Percentiles rank a stretch among this genome's conserved stretches.
Evolutionary conservation across 1,284 basidiomycete species (phyloP).

Genomic region (Pseudozyma sp.): DNA sequence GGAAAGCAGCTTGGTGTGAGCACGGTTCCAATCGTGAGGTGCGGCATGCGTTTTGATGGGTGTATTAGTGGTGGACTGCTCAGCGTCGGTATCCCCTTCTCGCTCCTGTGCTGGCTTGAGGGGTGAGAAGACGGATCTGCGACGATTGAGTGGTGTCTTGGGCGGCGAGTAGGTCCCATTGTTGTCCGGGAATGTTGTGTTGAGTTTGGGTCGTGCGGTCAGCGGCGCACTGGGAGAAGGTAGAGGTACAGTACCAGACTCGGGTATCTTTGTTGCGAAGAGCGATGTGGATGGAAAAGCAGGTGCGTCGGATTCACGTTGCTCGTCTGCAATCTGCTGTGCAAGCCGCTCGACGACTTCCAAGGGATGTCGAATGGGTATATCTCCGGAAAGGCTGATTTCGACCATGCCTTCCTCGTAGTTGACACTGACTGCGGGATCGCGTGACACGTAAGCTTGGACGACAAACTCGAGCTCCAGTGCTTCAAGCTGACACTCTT

Average conservation of each 20-base stretch:
- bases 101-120: slow-evolving; percentile 45
- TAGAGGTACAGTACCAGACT: slow-evolving; percentile 26
- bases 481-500: slow-evolving; percentile 45
- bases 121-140: slow-evolving; percentile 41
- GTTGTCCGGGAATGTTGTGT: background rate
- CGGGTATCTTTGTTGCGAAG: slow-evolving; percentile 29
- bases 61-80: slow-evolving; percentile 31
- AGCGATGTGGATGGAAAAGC: slow-evolving; percentile 7
- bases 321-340: slow-evolving; percentile 19
- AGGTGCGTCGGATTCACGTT: slow-evolving; percentile 1
- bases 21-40: slow-evolving; percentile 15
- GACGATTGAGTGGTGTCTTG: slow-evolving; percentile 13
- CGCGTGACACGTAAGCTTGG: slow-evolving; percentile 33
- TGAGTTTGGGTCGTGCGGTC: slow-evolving; percentile 15
- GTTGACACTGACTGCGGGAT: slow-evolving; percentile 43
- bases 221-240: slow-evolving; percentile 36
- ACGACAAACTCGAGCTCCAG: slow-evolving; percentile 49
- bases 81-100: slow-evolving; percentile 41
- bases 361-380: slow-evolving; percentile 43
- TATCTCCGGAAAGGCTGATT: slow-evolving; percentile 42
- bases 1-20: slow-evolving; percentile 1
- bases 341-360: slow-evolving; percentile 41
- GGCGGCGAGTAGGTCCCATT: slow-evolving; percentile 16
- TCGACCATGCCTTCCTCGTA: slow-evolving; percentile 41
- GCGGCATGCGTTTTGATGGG: slow-evolving; percentile 26